Base-by-base conservation (phyloP, 805 yeast genomes). In the Allodekkera sacchari region DNA sequence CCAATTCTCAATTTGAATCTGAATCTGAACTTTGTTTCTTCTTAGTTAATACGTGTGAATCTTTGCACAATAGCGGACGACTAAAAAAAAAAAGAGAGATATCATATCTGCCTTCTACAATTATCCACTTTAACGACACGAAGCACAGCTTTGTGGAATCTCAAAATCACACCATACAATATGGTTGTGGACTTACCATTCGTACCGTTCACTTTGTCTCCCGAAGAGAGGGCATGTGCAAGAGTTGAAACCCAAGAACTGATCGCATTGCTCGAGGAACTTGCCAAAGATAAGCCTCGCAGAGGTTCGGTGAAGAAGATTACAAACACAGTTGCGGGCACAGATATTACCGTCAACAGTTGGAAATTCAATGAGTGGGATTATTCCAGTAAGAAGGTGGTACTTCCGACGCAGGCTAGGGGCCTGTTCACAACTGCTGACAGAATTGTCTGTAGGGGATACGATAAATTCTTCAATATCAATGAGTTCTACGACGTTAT, bases 341-440 rank as follows among this genome's bases (percentile, higher is more conserved):
- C 57, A 5, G 37, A 45, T 15, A 33, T 35, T 4, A 37, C 40
- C 8, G 34, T 56, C 6, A 30, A 38, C 15, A 53, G 66, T 31
- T 89, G 97, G 97, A 83, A 77, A 53, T 87, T 85, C 57, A 74
- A 77, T 36, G 98, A 89, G 43, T 88, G 85, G 83, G 96, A 83
- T 45, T 89, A 83, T 48, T 74, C 74, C 12, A 70, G 66, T 33
- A 59, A 62, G 7, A 67, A 67, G 30, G 59, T 73, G 5, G 37
- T 35, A 1, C 59, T 89, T 7, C 95, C 96, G 0, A 64, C 74
- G 5, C 59, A 74, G 31, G 94, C 96, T 0, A 66, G 98, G 34
- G 98, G 98, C 0, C 53, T 89, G 11, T 89, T 89, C 53, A 81
- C 74, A 0, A 42, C 44, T 1, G 45, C 38, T 1, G 40, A 50